Conservation (phyloP, 2,329 filamentous ascomycete species). For the Colletotrichum coccodes region DNA sequence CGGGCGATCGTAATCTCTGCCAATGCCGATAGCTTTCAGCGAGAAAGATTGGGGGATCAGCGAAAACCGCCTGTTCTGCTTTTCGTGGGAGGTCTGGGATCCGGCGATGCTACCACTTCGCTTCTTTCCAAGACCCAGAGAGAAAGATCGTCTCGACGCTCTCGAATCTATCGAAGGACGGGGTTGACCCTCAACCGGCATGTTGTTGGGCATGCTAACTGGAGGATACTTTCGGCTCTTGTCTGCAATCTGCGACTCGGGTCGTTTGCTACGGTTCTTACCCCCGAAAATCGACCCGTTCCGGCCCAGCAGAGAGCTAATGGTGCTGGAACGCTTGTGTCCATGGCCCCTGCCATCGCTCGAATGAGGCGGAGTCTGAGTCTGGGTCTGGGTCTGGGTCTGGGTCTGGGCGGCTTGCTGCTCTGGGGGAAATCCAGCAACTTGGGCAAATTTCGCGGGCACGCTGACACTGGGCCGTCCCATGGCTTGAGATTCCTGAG, state of each 20-base stretch:
- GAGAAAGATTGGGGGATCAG: slow-evolving; percentile 74
- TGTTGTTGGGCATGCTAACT: slow-evolving; percentile 85
- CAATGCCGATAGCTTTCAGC: slow-evolving; percentile 70
- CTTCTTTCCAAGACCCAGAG: slow-evolving; percentile 76
- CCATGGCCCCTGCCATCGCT: slow-evolving; percentile 54
- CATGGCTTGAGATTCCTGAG: slow-evolving; percentile 77
- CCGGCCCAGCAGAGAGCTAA: slow-evolving; percentile 85
- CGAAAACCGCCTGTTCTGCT: slow-evolving; percentile 73
- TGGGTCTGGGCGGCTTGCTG: slow-evolving; percentile 43
- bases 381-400: slow-evolving; percentile 5
- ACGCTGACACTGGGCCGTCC: slow-evolving; percentile 70
- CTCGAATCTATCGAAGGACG: slow-evolving; percentile 78
- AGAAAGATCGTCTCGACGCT: slow-evolving; percentile 74
- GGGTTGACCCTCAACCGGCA: slow-evolving; percentile 67
- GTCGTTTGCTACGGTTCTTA: slow-evolving; percentile 58
- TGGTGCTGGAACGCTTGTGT: slow-evolving; percentile 79
- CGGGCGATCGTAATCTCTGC: slow-evolving; percentile 61
- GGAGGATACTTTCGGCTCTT: slow-evolving; percentile 81
- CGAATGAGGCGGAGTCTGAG: slow-evolving; percentile 26
- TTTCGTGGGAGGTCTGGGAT: slow-evolving; percentile 67
- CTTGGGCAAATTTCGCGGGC: slow-evolving; percentile 67
- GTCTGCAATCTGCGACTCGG: slow-evolving; percentile 48
- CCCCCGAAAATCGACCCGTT: slow-evolving; percentile 84
- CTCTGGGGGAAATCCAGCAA: slow-evolving; percentile 67
- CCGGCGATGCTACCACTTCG: slow-evolving; percentile 72